Evolutionary conservation across 2,329 filamentous ascomycete genomes (phyloP).

Genomic region (Periconia sp.): DNA sequence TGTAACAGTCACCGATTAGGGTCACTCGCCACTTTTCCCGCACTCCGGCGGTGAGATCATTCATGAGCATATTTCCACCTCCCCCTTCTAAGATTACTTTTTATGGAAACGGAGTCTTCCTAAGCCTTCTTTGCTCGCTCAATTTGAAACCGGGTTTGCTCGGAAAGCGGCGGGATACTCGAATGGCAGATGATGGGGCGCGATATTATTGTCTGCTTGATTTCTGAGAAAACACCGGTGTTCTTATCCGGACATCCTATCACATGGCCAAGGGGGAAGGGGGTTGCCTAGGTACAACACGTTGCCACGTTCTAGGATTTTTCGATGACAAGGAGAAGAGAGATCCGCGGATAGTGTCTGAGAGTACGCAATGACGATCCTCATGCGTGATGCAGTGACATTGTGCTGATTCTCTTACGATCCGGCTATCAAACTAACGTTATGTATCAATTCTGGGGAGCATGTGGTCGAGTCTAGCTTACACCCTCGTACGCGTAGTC

Average conservation of each 20-base stretch:
- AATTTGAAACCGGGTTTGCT: not conserved
- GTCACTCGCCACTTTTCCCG: not conserved
- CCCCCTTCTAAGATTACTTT: too few relatives aligned
- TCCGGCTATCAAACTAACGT: too few relatives aligned
- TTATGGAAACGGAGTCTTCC: too few relatives aligned
- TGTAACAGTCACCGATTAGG: slow-evolving; percentile 2
- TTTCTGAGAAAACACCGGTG: not conserved
- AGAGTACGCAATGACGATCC: not conserved
- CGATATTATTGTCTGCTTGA: not conserved
- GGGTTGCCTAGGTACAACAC: too few relatives aligned
- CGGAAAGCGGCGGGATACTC: not conserved
- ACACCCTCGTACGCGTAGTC: not conserved
- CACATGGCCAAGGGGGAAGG: not conserved
- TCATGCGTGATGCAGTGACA: not conserved
- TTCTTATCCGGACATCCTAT: not conserved
- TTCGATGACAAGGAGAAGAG: not conserved
- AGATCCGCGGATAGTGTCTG: too few relatives aligned
- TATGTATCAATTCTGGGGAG: not conserved
- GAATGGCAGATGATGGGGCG: not conserved
- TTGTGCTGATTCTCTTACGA: too few relatives aligned
- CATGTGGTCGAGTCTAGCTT: not conserved
- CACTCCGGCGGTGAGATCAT: too few relatives aligned
- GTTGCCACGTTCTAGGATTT: not conserved
- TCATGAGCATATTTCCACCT: too few relatives aligned
- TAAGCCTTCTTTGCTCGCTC: not conserved